Base-by-base conservation (phyloP, 305 asterid genomes). In the Fraxinus floribunda region DNA sequence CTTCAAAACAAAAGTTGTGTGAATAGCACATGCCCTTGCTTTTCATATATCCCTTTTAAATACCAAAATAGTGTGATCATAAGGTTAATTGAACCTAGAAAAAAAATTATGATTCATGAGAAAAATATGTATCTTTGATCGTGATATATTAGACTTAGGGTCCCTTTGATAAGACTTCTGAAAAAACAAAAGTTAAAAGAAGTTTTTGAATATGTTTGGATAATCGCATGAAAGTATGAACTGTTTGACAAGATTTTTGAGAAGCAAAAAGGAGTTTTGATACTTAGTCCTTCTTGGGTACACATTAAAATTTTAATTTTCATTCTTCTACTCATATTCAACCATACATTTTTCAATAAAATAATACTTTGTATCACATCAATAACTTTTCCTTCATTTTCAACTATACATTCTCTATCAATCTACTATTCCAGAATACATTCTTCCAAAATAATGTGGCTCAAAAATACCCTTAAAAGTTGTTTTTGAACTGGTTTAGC, bases 1-100 rank as follows among this genome's bases (percentile, higher is more conserved):
- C 15, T 3, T 64, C 35, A 16, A 64, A 81, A 52, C 46, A 83
- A 55, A 79, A n/a, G 80, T 60, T 13, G 32, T 9, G 44, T 34
- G 81, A 80, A 46, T 70, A 75, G 77, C 86, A 80, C 81, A 22
- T 84, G 84, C n/a, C 20, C 34, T 8, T 66, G 86, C 68, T 76
- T 34, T 57, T 16, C 52, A 68, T 5, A 15, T 26, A 62, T 76
- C n/a, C 78, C 36, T 20, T 10, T 13, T 20, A 74, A n/a, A 13
- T 70, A 66, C 34, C 38, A 38, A 29, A 15, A 9, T 18, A 52
- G 15, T 60, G 34, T 82, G 26, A 26, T 20, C 22, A 5, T 18
- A 5, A 55, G 60, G 73, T 66, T 66, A 66, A 66, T 66, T 66
- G 73, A 66, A 66, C 34, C 36, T 64, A 64, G 73, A 11, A 32